These are phyloP conservation scores for Thymus quinquecostatus DNA, from an alignment of 257 asterid genomes.

Conservation along the genomic window DNA sequence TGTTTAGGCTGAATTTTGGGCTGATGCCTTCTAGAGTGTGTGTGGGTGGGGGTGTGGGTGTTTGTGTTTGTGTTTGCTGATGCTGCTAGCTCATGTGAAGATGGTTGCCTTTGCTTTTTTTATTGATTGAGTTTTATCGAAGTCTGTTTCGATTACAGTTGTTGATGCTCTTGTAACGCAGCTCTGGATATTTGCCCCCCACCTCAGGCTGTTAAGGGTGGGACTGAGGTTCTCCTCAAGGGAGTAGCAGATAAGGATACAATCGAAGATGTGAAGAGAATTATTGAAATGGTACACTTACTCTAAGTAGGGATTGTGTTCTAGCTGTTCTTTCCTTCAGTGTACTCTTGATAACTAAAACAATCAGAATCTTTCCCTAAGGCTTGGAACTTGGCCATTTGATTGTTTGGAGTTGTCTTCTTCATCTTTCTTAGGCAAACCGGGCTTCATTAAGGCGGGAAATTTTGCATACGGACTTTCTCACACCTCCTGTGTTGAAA, in stretches of 20 bases:
- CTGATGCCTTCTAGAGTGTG: too few species aligned
- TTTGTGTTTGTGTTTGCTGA: neutral
- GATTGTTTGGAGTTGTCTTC: conserved; percentile 1
- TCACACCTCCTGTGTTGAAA: conserved; percentile 80
- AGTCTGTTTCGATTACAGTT: conserved; percentile 34
- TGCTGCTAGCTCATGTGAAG: neutral
- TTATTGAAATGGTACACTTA: conserved; percentile 72
- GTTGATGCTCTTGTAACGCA: conserved; percentile 61
- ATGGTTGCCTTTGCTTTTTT: neutral
- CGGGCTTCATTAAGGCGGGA: conserved; percentile 78
- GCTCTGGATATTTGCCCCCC: conserved; percentile 59
- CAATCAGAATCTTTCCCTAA: too few species aligned
- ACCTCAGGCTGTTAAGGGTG: conserved; percentile 65
- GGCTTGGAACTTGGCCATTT: neutral
- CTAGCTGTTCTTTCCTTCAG: neutral
- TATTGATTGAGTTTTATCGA: conserved; percentile 17
- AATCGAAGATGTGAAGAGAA: conserved; percentile 67
- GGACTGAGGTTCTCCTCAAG: conserved; percentile 44
- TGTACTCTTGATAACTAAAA: neutral
- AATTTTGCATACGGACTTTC: conserved; percentile 78
- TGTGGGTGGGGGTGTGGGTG: neutral
- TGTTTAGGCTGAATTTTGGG: conserved; percentile 8
- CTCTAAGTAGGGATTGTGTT: neutral
- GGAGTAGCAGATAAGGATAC: conserved; percentile 64
- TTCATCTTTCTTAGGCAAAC: conserved; percentile 54